A percentile compares a stretch with the other conserved stretches of the same genome.
Evolutionary conservation across 2,329 filamentous ascomycete genomes (phyloP).

Genomic region (Cercospora sp.): DNA sequence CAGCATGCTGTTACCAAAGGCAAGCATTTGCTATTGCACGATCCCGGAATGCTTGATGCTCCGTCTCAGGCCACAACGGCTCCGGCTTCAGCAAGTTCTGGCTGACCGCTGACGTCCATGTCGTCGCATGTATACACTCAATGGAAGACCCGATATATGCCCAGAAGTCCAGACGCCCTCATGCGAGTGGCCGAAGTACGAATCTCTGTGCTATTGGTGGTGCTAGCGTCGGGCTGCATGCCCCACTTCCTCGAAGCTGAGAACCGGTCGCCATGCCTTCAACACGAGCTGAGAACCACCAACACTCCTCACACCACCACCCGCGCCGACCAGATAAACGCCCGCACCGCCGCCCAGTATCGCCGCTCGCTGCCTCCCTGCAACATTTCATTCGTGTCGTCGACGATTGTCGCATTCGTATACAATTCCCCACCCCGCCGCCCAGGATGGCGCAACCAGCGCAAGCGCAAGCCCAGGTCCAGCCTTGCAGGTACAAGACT

Average conservation of each 20-base stretch:
- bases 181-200: background rate
- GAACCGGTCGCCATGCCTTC: constrained; percentile 2
- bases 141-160: background rate
- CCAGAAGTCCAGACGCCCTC: background rate
- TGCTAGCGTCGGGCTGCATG: constrained; percentile 1
- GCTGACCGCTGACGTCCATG: background rate
- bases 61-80: background rate
- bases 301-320: background rate
- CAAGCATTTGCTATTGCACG: no score
- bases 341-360: background rate
- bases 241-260: constrained; percentile 3
- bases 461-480: constrained; percentile 60
- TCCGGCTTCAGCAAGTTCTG: background rate
- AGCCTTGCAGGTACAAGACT: constrained; percentile 97
- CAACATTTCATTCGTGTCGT: background rate
- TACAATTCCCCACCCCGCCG: background rate
- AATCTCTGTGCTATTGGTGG: background rate
- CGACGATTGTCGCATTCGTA: background rate
- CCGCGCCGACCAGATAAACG: background rate
- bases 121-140: background rate
- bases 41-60: background rate
- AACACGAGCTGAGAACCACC: background rate
- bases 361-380: background rate
- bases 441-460: constrained; percentile 29
- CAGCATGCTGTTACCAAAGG: no score